A percentile compares a stretch with the other conserved stretches of the same genome.
phyloP scores from a whole-genome alignment of 306 rosid genomes.

The Quercus suber region DNA sequence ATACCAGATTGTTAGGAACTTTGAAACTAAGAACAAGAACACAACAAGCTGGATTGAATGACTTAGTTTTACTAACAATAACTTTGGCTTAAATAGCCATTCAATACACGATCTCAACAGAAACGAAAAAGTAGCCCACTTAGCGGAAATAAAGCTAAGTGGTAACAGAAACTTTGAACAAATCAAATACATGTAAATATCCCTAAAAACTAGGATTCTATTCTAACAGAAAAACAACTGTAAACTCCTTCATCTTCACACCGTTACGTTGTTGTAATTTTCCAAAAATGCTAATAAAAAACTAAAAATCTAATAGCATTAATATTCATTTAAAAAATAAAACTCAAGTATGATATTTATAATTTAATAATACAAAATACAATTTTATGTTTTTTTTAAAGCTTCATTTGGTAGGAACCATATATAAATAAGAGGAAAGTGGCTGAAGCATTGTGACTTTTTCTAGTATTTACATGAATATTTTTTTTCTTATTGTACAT shows the following conservation, averaged over 20 bases:
- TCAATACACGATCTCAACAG: conserved; percentile 3
- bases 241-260: not conserved
- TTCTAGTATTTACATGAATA: not conserved
- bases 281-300: no score
- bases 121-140: conserved; percentile 4
- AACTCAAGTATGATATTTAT: no score
- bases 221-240: not conserved
- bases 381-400: no score
- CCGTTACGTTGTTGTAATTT: no score
- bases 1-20: not conserved
- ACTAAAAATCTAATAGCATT: no score
- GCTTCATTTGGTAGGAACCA: no score
- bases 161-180: not conserved
- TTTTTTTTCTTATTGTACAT: not conserved
- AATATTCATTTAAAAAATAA: no score
- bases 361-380: no score
- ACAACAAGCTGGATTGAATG: conserved; percentile 8
- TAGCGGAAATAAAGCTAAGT: not conserved
- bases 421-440: not conserved
- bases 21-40: conserved; percentile 11
- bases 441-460: conserved; percentile 17
- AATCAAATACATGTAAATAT: no score
- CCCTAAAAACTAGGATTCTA: conserved; percentile 1
- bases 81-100: not conserved
- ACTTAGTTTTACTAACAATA: conserved; percentile 10